Conservation (phyloP, 768 basidiomycete genomes). For the Boletus subcaerulescens region DNA sequence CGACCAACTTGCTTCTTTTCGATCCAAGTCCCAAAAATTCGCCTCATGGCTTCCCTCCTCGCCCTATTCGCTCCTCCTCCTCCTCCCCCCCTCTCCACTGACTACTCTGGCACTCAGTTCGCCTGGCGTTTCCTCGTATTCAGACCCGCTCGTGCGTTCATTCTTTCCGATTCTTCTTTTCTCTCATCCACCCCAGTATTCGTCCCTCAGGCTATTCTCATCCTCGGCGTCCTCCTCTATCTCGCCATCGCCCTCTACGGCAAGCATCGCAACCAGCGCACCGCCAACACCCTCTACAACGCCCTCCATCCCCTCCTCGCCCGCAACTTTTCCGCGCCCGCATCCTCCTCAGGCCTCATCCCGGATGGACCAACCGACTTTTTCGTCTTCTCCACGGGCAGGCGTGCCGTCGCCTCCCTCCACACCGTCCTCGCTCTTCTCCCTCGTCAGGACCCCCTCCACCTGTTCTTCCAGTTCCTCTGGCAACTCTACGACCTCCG, state of each 20-base stretch:
- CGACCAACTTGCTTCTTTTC: background rate
- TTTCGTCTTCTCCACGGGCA: slow-evolving; percentile 84
- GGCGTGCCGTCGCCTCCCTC: slow-evolving; percentile 70
- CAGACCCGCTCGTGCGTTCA: slow-evolving; percentile 65
- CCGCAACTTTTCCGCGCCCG: slow-evolving; percentile 73
- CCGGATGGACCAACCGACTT: slow-evolving; percentile 76
- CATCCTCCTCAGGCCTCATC: slow-evolving; percentile 48
- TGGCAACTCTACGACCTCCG: slow-evolving; percentile 74
- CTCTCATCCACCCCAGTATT: slow-evolving; percentile 45
- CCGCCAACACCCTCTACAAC: slow-evolving; percentile 64
- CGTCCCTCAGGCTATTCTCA: slow-evolving; percentile 57
- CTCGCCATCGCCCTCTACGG: slow-evolving; percentile 58
- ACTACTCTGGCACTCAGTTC: slow-evolving; percentile 76
- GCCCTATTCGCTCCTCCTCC: slow-evolving; percentile 12
- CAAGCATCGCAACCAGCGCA: slow-evolving; percentile 51
- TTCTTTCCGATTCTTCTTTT: background rate
- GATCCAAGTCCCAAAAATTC: background rate
- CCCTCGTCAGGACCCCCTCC: slow-evolving; percentile 82
- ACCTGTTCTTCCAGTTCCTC: slow-evolving; percentile 56
- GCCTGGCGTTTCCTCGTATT: slow-evolving; percentile 76
- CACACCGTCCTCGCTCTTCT: slow-evolving; percentile 76
- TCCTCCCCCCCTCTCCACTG: slow-evolving; percentile 26
- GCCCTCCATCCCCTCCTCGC: slow-evolving; percentile 57
- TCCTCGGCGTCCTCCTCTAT: slow-evolving; percentile 55
- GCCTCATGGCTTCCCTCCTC: slow-evolving; percentile 16